Base-by-base conservation (phyloP, 257 asterid genomes). In the Nicotiana paniculata region DNA sequence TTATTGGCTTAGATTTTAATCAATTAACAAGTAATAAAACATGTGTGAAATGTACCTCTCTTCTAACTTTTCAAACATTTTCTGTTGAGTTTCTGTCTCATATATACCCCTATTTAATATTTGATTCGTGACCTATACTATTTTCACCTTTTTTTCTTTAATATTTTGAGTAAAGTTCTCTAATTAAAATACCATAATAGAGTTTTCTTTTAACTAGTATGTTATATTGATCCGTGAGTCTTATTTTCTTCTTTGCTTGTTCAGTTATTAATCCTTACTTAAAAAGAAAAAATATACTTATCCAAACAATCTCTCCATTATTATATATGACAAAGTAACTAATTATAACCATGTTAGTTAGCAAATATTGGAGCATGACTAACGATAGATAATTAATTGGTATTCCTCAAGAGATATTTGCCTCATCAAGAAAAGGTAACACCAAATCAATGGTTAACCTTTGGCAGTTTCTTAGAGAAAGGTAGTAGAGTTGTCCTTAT, bases 401-500 rank as follows among this genome's bases (percentile, higher is more conserved):
- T 72, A 53, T 18, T 46, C 15, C 8, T 26, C 5, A 53, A 53
- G 15, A 48, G 6, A 48, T 74, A 74, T 72, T 46, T 48, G 48
- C 7, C 79, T 24, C 39, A 74, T 24, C 39, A 74, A 74, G 79
- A 74, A 74, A 74, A 74, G 62, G 79, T 74, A 72, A 74, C 62
- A 74, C 37, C 62, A 48, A 48, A 74, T 26, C 7, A 74, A 74
- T 74, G 79, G 79, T 48, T 3, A 74, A 48, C 43, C 79, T 24
- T 74, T 74, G 39, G 43, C 26, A 74, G 26, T 46, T 74, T 74
- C 79, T 6, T 74, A 72, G 48, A 72, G 79, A 46, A 72, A 72
- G 35, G 61, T 48, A 74, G 79, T 6, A 46, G 15, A 74, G 16
- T 28, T 74, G 61, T 3, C 79, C 26, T 26, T 6, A 53, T 53